A percentile compares a stretch with the other conserved stretches of the same genome.
phyloP scores from a whole-genome alignment of 345 rosid genomes.

The Geranium brycei region DNA sequence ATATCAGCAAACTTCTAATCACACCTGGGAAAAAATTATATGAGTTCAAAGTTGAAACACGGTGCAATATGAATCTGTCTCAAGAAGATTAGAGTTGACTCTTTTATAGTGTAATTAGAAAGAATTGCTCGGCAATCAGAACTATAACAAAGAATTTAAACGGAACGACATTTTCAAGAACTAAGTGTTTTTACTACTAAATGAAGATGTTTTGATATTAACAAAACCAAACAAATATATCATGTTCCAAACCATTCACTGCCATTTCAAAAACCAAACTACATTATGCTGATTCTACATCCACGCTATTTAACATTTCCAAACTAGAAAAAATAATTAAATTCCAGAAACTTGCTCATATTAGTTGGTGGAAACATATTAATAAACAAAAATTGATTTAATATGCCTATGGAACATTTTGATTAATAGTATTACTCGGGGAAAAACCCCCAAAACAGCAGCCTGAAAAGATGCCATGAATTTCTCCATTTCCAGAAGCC shows the following conservation, averaged over 20 bases:
- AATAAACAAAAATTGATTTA: background rate
- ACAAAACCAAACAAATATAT: background rate
- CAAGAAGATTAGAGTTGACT: background rate
- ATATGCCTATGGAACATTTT: background rate
- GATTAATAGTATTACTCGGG: background rate
- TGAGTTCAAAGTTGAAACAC: background rate
- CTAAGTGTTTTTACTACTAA: background rate
- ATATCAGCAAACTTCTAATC: background rate
- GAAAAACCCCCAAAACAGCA: too few relatives aligned
- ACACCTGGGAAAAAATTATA: background rate
- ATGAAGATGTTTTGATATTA: background rate
- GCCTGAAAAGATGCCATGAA: background rate
- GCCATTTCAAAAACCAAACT: background rate
- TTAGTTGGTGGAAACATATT: background rate
- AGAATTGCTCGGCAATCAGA: background rate
- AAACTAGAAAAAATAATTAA: too few relatives aligned
- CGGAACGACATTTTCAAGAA: background rate
- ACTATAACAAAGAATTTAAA: background rate
- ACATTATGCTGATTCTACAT: background rate
- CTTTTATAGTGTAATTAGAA: too few relatives aligned
- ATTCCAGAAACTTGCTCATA: background rate
- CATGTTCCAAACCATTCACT: background rate
- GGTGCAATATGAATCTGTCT: background rate
- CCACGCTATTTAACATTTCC: background rate
- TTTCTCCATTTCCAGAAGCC: background rate